Evolutionary conservation across 331 rosid species (phyloP), one percentile per base, ranked within the genome.

Genomic region (Rosa hybrid): DNA sequence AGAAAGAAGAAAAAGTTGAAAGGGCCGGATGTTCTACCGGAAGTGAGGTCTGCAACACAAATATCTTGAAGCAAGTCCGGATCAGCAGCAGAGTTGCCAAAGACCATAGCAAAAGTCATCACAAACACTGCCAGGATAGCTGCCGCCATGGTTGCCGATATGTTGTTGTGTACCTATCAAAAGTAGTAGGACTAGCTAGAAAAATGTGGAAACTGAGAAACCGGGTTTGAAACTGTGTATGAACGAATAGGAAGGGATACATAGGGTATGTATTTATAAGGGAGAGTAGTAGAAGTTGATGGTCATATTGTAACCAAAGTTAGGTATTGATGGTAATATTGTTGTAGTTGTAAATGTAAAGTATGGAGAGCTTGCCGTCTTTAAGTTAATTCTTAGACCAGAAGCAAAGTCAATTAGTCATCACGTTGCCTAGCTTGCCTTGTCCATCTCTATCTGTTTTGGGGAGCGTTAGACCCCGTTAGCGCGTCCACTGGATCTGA

Each of bases 51-150:
- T 42, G 98, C 98, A 1, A 93, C 98, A 78, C 98, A 93, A 25
- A 93, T 72, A 68, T 93, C 98, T 86, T 93, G 98, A 84, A 93
- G 94, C 82, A 68, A 5, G 86, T 91, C 98, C 12, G 97, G 93
- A 84, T 93, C 98, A 77, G 97, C 89, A 18, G 82, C 79, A 27
- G 81, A 39, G 63, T 81, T 76, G 76, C 82, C 77, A 9, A 84
- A 69, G 79, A 86, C 74, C 78, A 85, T 11, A 81, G 90, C 85
- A 68, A 88, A 67, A 54, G 87, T 78, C 70, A 83, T 2, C 18
- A 84, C 59, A 63, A 84, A 42, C 12, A 88, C 78, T 6, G 75
- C 51, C 38, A 68, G 45, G 57, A 63, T 0, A 14, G 85, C 63
- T 46, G 69, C 69, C 18, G 83, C 83, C 97, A 89, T 92, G 25